A percentile compares a stretch with the other conserved stretches of the same genome.
Conservation (phyloP, 1,284 basidiomycete genomes). For the Takashimella koratensis region DNA sequence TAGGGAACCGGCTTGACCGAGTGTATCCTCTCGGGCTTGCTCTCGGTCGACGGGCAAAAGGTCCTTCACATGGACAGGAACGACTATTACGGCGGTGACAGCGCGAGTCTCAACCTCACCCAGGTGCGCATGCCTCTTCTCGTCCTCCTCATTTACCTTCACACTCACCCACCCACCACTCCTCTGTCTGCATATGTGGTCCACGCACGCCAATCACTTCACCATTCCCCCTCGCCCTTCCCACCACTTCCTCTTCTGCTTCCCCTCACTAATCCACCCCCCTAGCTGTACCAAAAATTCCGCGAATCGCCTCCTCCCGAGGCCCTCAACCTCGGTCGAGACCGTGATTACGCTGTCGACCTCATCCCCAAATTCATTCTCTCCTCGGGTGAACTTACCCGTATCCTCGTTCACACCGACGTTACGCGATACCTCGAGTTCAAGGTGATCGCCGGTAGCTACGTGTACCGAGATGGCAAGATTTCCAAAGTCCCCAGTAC, state of each 20-base stretch:
- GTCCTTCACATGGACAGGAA: slow-evolving; percentile 98
- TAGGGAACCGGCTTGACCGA: slow-evolving; percentile 92
- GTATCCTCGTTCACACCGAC: slow-evolving; percentile 98
- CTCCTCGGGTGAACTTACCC: slow-evolving; percentile 94
- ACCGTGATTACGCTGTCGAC: slow-evolving; percentile 94
- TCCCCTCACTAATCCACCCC: slow-evolving; percentile 7
- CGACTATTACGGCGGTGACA: slow-evolving; percentile 98
- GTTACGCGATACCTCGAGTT: slow-evolving; percentile 99
- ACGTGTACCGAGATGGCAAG: slow-evolving; percentile 92
- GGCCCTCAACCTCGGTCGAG: slow-evolving; percentile 66
- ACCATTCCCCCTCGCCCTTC: neutral
- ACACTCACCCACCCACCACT: too few relatives aligned
- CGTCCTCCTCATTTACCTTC: neutral
- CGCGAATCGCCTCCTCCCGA: slow-evolving; percentile 61
- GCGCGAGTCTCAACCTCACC: slow-evolving; percentile 93
- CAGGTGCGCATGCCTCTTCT: slow-evolving; percentile 72
- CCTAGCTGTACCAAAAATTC: slow-evolving; percentile 94
- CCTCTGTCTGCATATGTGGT: neutral
- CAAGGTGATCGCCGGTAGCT: slow-evolving; percentile 99
- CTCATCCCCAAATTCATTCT: slow-evolving; percentile 96
- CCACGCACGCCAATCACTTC: neutral
- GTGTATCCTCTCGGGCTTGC: slow-evolving; percentile 92
- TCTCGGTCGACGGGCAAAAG: slow-evolving; percentile 99
- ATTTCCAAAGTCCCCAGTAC: slow-evolving; percentile 98
- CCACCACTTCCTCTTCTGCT: neutral